Evolutionary conservation across 2,329 filamentous ascomycete species (phyloP).

Genomic region (Aspergillus sp.): DNA sequence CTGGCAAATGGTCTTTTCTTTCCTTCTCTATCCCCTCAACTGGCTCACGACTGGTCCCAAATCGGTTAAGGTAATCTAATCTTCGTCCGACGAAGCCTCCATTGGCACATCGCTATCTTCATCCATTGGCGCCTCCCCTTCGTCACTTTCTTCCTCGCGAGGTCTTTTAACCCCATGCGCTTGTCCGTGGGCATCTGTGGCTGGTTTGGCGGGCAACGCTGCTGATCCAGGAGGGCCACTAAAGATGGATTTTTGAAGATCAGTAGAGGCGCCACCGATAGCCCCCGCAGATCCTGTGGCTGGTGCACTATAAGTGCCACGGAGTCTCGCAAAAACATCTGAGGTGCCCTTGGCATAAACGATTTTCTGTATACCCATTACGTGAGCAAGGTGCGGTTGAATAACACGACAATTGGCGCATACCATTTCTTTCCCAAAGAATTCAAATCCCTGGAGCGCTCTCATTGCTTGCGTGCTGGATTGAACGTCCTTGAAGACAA

Average conservation of each 20-base stretch:
- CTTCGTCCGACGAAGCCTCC: conserved; percentile 70
- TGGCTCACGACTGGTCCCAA: conserved; percentile 1
- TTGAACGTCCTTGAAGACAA: conserved; percentile 84
- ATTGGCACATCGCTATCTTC: conserved; percentile 66
- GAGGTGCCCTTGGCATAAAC: conserved; percentile 88
- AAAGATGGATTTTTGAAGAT: conserved; percentile 76
- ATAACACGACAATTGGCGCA: conserved; percentile 28
- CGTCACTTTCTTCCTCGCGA: conserved; percentile 59
- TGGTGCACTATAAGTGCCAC: conserved; percentile 79
- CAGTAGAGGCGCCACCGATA: conserved; percentile 60
- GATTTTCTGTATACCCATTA: conserved; percentile 61
- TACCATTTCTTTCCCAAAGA: conserved; percentile 83
- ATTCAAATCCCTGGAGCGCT: conserved; percentile 75
- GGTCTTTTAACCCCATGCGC: conserved; percentile 61
- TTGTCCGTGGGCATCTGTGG: conserved; percentile 42
- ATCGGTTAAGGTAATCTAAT: conserved; percentile 39
- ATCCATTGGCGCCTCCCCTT: conserved; percentile 53
- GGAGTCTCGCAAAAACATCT: conserved; percentile 81
- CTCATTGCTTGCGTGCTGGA: conserved; percentile 93
- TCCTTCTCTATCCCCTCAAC: conserved; percentile 8
- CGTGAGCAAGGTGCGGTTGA: conserved; percentile 4
- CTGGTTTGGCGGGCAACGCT: conserved; percentile 47
- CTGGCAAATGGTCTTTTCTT: conserved; percentile 3
- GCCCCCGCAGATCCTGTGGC: conserved; percentile 43
- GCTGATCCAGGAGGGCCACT: conserved; percentile 51